Conservation (phyloP, 139 green algal species). For the Chlorella vulgaris region DNA sequence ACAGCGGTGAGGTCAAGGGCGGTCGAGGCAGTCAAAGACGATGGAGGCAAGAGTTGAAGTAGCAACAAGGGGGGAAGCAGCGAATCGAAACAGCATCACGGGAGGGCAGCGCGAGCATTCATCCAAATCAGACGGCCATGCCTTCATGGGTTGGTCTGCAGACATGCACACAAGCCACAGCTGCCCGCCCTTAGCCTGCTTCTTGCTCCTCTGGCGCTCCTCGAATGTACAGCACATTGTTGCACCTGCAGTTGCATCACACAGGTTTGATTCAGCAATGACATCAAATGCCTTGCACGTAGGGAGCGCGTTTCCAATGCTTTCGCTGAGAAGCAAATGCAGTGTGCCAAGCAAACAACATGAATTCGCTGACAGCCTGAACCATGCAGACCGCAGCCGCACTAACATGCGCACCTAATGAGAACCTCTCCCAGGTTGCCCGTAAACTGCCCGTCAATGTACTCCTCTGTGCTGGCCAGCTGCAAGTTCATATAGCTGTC, state of each 20-base stretch:
- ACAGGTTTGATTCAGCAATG: not conserved
- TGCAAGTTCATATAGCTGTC: constrained; percentile 65
- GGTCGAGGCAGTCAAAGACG: not conserved
- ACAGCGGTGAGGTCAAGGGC: not conserved
- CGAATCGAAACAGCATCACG: not conserved
- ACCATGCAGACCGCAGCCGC: too few relatives aligned
- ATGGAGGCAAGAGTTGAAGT: too few relatives aligned
- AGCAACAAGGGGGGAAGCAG: not conserved
- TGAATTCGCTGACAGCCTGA: too few relatives aligned
- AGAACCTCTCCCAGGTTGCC: constrained; percentile 95
- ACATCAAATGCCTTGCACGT: too few relatives aligned
- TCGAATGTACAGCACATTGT: constrained; percentile 94
- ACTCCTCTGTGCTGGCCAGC: constrained; percentile 96
- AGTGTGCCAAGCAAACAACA: too few relatives aligned
- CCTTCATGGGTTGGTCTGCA: too few relatives aligned
- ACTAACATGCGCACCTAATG: constrained; percentile 68
- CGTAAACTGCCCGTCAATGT: constrained; percentile 91
- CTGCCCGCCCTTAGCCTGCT: constrained; percentile 29
- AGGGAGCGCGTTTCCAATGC: too few relatives aligned
- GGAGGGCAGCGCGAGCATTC: too few relatives aligned
- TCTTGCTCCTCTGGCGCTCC: constrained; percentile 78
- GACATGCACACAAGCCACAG: too few relatives aligned
- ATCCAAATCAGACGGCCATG: too few relatives aligned
- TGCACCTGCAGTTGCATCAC: constrained; percentile 84
- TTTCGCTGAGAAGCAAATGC: too few relatives aligned